Base-by-base conservation (phyloP, 768 basidiomycete genomes). In the Boletus subparvulus region DNA sequence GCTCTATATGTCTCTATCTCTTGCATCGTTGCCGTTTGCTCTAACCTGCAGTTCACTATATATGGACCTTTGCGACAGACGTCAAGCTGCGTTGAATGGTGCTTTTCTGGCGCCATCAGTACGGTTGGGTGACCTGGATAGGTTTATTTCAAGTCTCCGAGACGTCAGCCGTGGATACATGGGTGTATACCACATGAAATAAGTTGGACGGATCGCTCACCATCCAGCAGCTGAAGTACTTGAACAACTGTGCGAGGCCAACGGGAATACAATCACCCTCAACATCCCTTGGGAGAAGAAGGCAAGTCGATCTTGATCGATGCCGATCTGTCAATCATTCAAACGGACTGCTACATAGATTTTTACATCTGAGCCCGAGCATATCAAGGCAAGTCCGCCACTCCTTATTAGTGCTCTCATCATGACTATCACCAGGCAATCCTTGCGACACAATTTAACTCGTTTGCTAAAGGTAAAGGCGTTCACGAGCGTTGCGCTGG, bases 351-450 rank as follows among this genome's bases (percentile, higher is more conserved):
- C 21, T 21, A 21, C 21, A 21, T 51, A 79, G 78, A 64, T 80
- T 52, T 61, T 80, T 21, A 81, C 80, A 2, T 57, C 61, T 7
- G 80, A 82, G 56, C 81, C 81, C 1, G 77, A 78, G 28, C 68
- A 79, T 48, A 74, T 80, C 66, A 80, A 75, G 65, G 73, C 69
- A 50, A 50, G 54, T 36, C 11, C 24, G 24, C 4, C 4, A 7
- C 6, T 47, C 5, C 12, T 28, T 28, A 33, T 21, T 19, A 2
- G 47, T 6, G 6, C 19, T n/a, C 30, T 35, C n/a, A 28, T 52
- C 21, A 58, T 21, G 10, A 7, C n/a, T 48, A 30, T 28, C 21
- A 12, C 11, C 52, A 83, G 74, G 69, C 68, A 17, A 68, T 80
- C 19, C 62, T 80, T 2, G 72, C 78, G 0, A 76, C 78, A 7